Evolutionary conservation across 2,329 filamentous ascomycete genomes (phyloP).

Genomic region (Fusarium annulatum): DNA sequence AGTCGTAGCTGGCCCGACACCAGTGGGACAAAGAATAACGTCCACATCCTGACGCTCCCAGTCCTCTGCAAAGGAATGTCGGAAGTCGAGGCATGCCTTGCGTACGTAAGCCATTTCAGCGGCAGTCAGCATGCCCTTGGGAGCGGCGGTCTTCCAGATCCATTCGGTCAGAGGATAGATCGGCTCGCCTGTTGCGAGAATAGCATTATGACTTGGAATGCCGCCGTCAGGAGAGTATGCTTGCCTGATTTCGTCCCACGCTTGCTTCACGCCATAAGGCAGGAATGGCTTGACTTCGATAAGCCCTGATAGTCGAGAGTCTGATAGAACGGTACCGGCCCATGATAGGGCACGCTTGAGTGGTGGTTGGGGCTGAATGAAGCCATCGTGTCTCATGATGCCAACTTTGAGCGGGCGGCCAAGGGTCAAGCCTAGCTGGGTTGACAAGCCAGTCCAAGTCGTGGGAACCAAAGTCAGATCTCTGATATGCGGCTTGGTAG

Average conservation of each 20-base stretch:
- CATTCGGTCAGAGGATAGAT: not conserved
- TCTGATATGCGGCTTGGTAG: not conserved
- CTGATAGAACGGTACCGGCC: not conserved
- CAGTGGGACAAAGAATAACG: not conserved
- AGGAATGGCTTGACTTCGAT: not conserved
- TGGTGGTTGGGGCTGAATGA: not conserved
- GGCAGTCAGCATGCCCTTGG: not conserved
- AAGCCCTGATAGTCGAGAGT: not conserved
- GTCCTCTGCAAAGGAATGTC: not conserved
- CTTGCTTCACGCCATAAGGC: not conserved
- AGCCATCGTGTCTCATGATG: not conserved
- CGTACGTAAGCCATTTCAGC: not conserved
- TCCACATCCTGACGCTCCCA: not conserved
- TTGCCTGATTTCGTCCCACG: not conserved
- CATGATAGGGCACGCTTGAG: not conserved
- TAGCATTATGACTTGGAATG: not conserved
- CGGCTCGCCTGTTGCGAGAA: not conserved
- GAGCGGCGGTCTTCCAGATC: not conserved
- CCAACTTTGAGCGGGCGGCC: not conserved
- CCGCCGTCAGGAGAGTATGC: not conserved
- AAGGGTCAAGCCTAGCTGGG: not conserved
- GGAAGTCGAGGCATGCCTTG: not conserved
- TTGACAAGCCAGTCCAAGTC: not conserved
- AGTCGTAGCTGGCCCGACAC: not conserved
- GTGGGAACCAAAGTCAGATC: not conserved